Evolutionary conservation across 164 flowering plant genomes (phyloP).

Genomic region (Stephania japonica): DNA sequence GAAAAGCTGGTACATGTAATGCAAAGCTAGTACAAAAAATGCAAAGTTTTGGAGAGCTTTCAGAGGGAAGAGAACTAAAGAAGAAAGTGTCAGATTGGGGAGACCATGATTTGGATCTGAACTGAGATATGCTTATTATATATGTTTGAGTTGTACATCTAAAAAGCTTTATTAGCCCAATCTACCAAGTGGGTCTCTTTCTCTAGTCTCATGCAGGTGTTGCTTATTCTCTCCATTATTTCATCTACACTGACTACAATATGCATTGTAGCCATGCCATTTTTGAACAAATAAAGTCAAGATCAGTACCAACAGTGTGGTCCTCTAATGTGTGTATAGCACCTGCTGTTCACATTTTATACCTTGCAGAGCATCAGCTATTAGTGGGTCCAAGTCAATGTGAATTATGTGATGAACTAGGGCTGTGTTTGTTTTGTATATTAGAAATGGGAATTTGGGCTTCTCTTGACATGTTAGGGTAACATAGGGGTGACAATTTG

Average conservation of each 20-base stretch:
- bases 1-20: neutral
- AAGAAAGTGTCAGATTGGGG: neutral
- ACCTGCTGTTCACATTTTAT: neutral
- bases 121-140: slow-evolving; percentile 11
- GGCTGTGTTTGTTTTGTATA: neutral
- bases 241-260: neutral
- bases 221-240: slow-evolving; percentile 1
- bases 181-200: neutral
- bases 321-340: neutral
- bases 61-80: neutral
- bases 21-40: neutral
- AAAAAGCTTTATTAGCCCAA: neutral
- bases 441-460: neutral
- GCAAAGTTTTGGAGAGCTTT: neutral
- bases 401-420: neutral
- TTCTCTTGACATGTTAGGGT: neutral
- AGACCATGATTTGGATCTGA: slow-evolving; percentile 11
- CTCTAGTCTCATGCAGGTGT: neutral
- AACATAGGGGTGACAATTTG: too few relatives aligned
- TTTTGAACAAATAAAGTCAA: slow-evolving; percentile 1
- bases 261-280: neutral
- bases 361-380: neutral
- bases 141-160: neutral
- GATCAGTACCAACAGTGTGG: neutral
- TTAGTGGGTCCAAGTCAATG: neutral